Base-by-base conservation (phyloP, 306 rosid genomes). In the Pyrus betulifolia region DNA sequence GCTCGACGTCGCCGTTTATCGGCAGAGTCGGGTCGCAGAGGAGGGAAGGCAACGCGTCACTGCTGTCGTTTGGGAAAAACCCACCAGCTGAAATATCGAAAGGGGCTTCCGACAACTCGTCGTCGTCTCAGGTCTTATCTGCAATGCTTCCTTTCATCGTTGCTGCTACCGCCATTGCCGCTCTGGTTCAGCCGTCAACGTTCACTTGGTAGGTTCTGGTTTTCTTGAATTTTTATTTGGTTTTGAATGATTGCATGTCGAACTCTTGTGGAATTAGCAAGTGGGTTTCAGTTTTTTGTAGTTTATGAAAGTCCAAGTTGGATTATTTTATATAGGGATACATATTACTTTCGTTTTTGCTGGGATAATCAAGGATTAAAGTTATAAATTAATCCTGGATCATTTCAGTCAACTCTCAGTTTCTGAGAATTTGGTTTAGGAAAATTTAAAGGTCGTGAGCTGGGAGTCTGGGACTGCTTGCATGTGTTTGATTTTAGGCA, bases 111-210 rank as follows among this genome's bases (percentile, higher is more conserved):
- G 66, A 79, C n/a, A 90, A 28, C 25, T 69, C 89, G 81, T 86
- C 83, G 78, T 89, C 83, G 78, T 89, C 97, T 60, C 96, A 87
- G 84, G 11, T 85, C 76, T 76, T 95, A 30, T 92, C 99, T 11
- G 95, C 93, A 61, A 82, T 89, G 86, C 99, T 95, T 89, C 99
- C 99, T 6, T 88, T 95, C 82, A 93, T 92, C 70, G 99, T 95
- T 57, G 96, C 89, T 59, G 92, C 84, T 38, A 95, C 99, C 5
- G 97, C 96, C n/a, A 76, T 92, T 82, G 92, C 89, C 11, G 99
- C 99, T 80, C 85, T 95, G 17, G 83, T 86, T 78, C 89, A 88
- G 79, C 99, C 99, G 75, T 87, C 96, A n/a, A 92, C 99, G 55
- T 95, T 89, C 75, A 90, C 93, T 77, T 95, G 99, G 99, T 95